These are phyloP conservation scores for Trametes villosa DNA, from an alignment of 768 basidiomycete genomes.

Conservation along the genomic window DNA sequence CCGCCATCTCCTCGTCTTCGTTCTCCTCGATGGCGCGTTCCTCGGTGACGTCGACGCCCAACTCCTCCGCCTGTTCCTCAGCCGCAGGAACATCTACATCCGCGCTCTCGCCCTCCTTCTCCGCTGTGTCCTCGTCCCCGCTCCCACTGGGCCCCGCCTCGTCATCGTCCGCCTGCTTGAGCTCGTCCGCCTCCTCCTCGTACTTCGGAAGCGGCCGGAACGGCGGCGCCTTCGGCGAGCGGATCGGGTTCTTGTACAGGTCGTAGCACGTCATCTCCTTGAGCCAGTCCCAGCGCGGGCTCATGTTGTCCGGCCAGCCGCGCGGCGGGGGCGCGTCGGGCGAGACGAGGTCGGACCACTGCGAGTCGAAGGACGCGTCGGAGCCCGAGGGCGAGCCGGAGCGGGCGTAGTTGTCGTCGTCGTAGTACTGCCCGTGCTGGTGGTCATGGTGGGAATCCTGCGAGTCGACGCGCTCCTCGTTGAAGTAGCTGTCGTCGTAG, in stretches of 20 bases:
- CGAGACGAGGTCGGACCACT: neutral
- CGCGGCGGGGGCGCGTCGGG: neutral
- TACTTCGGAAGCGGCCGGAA: neutral
- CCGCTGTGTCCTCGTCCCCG: neutral
- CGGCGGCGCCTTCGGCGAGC: constrained; percentile 20
- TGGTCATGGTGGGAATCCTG: neutral
- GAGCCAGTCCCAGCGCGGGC: neutral
- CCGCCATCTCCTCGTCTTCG: neutral
- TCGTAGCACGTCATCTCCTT: neutral
- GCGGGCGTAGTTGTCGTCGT: neutral
- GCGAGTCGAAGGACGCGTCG: neutral
- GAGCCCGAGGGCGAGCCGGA: neutral
- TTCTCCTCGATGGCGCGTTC: neutral
- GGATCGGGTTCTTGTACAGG: constrained; percentile 34
- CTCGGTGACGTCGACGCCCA: neutral
- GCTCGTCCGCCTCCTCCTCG: neutral
- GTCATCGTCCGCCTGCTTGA: neutral
- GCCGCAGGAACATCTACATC: neutral
- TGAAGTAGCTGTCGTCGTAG: neutral
- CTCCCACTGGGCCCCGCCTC: neutral
- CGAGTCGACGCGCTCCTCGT: neutral
- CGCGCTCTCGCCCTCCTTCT: neutral
- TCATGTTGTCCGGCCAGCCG: constrained; percentile 1
- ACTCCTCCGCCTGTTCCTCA: neutral
- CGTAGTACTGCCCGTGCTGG: neutral